These are phyloP conservation scores for Myriosclerotinia duriaeana DNA, from an alignment of 2,329 filamentous ascomycete genomes.

Conservation along the genomic window DNA sequence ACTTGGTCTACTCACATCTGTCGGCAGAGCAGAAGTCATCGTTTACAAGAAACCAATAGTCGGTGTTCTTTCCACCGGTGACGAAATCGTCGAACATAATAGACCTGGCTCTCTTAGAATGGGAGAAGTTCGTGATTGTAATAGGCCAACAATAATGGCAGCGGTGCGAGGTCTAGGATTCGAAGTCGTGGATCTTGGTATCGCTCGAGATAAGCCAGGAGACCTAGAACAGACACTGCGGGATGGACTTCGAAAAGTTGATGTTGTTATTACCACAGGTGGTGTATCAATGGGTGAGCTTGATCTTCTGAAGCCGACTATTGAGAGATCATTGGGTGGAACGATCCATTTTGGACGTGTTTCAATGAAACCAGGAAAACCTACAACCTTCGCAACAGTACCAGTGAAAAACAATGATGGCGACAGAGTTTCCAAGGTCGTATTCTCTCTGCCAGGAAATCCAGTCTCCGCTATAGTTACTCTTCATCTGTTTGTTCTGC, in stretches of 20 bases:
- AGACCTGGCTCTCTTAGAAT: constrained; percentile 60
- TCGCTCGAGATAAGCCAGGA: constrained; percentile 71
- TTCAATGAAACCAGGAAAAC: constrained; percentile 97
- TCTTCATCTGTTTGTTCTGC: constrained; percentile 90
- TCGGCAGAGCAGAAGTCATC: constrained; percentile 69
- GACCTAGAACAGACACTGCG: constrained; percentile 76
- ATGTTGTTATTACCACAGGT: constrained; percentile 86
- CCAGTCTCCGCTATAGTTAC: constrained; percentile 91
- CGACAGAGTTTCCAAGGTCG: constrained; percentile 61
- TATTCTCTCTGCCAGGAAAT: constrained; percentile 93
- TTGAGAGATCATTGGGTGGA: constrained; percentile 84
- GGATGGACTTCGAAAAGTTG: constrained; percentile 68
- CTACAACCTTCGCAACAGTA: constrained; percentile 92
- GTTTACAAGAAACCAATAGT: constrained; percentile 76
- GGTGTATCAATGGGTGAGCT: constrained; percentile 98
- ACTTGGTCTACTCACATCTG: constrained; percentile 83
- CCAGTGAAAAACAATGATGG: constrained; percentile 62
- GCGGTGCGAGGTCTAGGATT: constrained; percentile 74
- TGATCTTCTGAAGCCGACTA: constrained; percentile 92
- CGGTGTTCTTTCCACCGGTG: constrained; percentile 88
- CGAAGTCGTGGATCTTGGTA: constrained; percentile 79
- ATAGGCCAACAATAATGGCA: constrained; percentile 81
- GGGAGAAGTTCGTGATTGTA: constrained; percentile 91
- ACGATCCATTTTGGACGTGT: constrained; percentile 96
- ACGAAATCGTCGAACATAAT: constrained; percentile 82